Evolutionary conservation across 441 rosid genomes (phyloP).

Genomic region (Adansonia grandidieri): DNA sequence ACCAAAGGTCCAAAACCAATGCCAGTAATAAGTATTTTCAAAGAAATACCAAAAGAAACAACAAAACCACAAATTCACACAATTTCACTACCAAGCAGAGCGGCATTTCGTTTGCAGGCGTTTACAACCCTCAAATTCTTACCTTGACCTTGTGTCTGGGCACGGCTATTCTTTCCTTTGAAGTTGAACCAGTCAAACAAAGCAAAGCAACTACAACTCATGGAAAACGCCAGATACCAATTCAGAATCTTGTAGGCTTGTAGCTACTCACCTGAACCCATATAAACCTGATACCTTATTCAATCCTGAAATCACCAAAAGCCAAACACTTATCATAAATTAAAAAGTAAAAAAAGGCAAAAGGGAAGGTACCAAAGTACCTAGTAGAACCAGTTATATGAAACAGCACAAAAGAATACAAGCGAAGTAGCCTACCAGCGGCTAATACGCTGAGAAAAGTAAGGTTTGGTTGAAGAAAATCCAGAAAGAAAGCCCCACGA

Average conservation of each 20-base stretch:
- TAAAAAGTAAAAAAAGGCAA: background rate
- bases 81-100: conserved; percentile 5
- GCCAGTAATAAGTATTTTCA: background rate
- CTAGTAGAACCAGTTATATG: background rate
- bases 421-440: background rate
- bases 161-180: conserved; percentile 38
- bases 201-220: conserved; percentile 65
- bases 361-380: background rate
- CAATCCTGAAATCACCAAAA: conserved; percentile 25
- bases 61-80: background rate
- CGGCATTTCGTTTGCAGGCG: background rate
- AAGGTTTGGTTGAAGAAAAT: conserved; percentile 10
- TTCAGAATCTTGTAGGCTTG: conserved; percentile 25
- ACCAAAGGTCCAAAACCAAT: background rate
- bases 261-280: conserved; percentile 24
- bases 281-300: conserved; percentile 28
- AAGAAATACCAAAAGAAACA: background rate
- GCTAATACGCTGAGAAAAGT: background rate
- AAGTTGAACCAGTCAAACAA: conserved; percentile 45
- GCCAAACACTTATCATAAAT: background rate
- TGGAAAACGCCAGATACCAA: conserved; percentile 34
- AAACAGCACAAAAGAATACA: background rate
- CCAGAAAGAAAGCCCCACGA: background rate
- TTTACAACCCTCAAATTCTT: conserved; percentile 26
- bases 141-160: conserved; percentile 58